Evolutionary conservation across 306 rosid species (phyloP), one percentile per base, ranked within the genome.

Genomic region (Fragaria iinumae): DNA sequence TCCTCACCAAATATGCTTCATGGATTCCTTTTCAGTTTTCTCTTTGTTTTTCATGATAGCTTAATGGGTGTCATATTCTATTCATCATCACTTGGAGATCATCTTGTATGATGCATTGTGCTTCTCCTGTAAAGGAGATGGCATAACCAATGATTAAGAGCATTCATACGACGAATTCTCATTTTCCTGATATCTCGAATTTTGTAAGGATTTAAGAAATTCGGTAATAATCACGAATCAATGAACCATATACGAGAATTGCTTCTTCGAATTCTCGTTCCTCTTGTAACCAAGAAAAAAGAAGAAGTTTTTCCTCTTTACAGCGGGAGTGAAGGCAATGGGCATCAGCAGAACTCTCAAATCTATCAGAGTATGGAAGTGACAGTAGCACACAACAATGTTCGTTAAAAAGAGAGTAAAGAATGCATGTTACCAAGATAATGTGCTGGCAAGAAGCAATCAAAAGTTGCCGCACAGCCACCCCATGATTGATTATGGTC

Each of bases 381-480:
- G 18, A 48, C 25, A 29, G 17, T 1, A 70, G 34, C 21, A 25
- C 18, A 49, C 43, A 70, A 25, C 21, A 29, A 27, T 29, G 10
- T 44, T 45, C 57, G 45, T 45, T 5, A 4, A 38, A 69, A 13
- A 25, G 4, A 48, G 17, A 16, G 16, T 2, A 27, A 44, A 16
- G 9, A 32, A 45, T 13, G 36, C 21, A 71, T 29, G 67, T 6
- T 41, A 1, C 44, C 44, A 7, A 41, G 44, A 7, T 5, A 13
- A 29, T 9, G 62, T 49, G 68, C n/a, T 73, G 68, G 77, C 77
- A 73, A 38, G 67, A 25, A 73, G 77, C 67, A 41, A 73, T 56
- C 53, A 29, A 57, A 57, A 56, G 53, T 73, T 39, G 77, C 68
- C 77, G 68, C 55, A 73, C 41, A 20, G 17, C 17, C 29, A 10